These are phyloP conservation scores for Saccharomyces hybrid DNA, from an alignment of 1,139 yeast species.

Conservation along the genomic window DNA sequence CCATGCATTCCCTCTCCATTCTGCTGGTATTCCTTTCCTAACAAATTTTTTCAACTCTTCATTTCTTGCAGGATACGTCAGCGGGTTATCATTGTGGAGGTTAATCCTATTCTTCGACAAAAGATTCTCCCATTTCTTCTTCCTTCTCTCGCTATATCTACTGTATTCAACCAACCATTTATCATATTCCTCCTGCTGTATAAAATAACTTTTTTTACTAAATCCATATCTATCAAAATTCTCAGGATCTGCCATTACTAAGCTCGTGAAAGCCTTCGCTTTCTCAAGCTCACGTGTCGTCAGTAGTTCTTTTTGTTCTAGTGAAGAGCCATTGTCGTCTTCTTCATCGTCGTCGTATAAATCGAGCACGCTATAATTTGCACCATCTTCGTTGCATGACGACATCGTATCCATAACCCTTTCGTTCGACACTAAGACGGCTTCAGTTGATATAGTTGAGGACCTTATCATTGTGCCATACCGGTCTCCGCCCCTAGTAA, in stretches of 20 bases:
- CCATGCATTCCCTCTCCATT: constrained; percentile 97
- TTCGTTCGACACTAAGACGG: background rate
- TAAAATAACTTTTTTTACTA: constrained; percentile 50
- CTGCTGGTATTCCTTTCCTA: constrained; percentile 89
- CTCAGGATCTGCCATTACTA: constrained; percentile 35
- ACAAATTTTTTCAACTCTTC: constrained; percentile 75
- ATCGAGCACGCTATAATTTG: constrained; percentile 14
- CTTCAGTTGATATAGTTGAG: background rate
- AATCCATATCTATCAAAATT: constrained; percentile 74
- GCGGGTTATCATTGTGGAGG: constrained; percentile 32
- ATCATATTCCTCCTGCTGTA: constrained; percentile 49
- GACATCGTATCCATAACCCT: constrained; percentile 1
- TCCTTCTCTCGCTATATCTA: constrained; percentile 48
- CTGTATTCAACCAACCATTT: constrained; percentile 62
- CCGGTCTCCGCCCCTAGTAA: background rate
- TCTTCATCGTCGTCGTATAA: constrained; percentile 9
- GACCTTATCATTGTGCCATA: background rate
- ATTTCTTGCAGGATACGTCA: constrained; percentile 71
- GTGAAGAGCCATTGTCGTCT: background rate
- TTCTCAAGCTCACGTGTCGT: background rate
- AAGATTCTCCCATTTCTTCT: constrained; percentile 62
- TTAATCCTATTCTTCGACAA: constrained; percentile 58
- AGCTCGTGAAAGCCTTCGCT: background rate
- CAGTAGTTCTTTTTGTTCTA: background rate
- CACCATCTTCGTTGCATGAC: constrained; percentile 9